phyloP scores from a whole-genome alignment of 1,284 basidiomycete species.

The Ustilago hordei region DNA sequence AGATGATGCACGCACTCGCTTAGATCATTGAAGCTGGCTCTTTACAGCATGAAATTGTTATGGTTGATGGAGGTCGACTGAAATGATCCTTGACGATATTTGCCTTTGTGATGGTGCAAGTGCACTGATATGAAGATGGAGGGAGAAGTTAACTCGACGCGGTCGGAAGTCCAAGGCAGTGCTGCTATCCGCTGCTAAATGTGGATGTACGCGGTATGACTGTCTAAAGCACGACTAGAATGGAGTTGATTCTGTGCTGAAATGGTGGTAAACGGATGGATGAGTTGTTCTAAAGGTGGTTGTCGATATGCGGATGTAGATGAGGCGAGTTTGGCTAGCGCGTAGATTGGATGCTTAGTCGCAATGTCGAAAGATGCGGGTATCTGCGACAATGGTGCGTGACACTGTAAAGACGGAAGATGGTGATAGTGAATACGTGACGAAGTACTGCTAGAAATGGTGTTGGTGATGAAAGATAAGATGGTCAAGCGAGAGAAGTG shows the following conservation, averaged over 20 bases:
- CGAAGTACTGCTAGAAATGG: neutral
- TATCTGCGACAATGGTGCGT: neutral
- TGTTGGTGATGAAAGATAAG: neutral
- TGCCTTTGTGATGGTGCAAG: too few species aligned
- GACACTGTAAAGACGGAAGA: constrained; percentile 1
- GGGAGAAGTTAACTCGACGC: neutral
- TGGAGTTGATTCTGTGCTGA: too few species aligned
- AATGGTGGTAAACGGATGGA: too few species aligned
- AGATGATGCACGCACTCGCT: neutral
- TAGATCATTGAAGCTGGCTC: neutral
- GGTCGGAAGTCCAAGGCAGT: neutral
- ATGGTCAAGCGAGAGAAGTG: neutral
- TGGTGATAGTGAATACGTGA: neutral
- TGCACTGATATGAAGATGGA: neutral
- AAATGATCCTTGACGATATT: too few species aligned
- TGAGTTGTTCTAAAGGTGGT: neutral
- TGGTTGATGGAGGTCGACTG: too few species aligned
- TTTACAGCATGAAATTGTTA: too few species aligned
- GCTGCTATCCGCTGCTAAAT: neutral
- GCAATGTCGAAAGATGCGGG: neutral
- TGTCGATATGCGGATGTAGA: neutral
- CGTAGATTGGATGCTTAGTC: neutral
- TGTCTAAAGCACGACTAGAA: too few species aligned
- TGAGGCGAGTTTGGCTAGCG: neutral
- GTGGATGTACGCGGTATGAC: neutral